Base-by-base conservation (phyloP, 2,329 filamentous ascomycete genomes). In the Diaporthe aspalathi region DNA sequence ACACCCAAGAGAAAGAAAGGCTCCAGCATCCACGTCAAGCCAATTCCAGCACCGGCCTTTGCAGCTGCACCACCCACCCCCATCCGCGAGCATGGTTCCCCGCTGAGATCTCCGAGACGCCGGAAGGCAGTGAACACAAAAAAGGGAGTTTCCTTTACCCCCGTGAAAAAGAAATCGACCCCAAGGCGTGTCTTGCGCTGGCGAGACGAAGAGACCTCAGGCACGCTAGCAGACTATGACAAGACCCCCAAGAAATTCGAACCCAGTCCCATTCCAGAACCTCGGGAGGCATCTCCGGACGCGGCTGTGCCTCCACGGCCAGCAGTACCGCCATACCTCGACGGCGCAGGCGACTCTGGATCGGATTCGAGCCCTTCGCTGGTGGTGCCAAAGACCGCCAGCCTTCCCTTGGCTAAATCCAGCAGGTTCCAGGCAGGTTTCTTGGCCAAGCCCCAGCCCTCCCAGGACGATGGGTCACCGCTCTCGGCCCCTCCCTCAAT, bases 351-450 rank as follows among this genome's bases (percentile, higher is more conserved):
- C 11, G 76, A 80, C 40, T 90, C 90, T 86, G 53, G 84, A 87
- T 77, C 91, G 81, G 73, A 86, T 81, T 76, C 88, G 79, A 79
- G 89, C 86, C 83, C 89, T 0, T 90, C 89, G 3, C 82, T 91
- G 45, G 88, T 92, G 52, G 79, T 90, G 0, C 83, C 84, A 0
- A 84, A 87, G 53, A 76, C 80, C 17, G 80, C 81, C 9, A 80
- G 75, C 12, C 75, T 85, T 5, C 75, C 77, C 8, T 56, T 77
- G 20, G 76, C 81, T 43, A 93, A 93, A 76, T 89, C 89, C 65
- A 93, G 89, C 81, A 89, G 95, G 53, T 98, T 98, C 83, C 93
- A 97, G 76, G 88, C 94, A 2, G 95, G 95, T 6, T 97, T 97
- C 80, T 83, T 98, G 29, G 90, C 93, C 83, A 88, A 88, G 78